Evolutionary conservation across 495 filamentous ascomycete species (phyloP).

Genomic region (Penicillium cinerascens): DNA sequence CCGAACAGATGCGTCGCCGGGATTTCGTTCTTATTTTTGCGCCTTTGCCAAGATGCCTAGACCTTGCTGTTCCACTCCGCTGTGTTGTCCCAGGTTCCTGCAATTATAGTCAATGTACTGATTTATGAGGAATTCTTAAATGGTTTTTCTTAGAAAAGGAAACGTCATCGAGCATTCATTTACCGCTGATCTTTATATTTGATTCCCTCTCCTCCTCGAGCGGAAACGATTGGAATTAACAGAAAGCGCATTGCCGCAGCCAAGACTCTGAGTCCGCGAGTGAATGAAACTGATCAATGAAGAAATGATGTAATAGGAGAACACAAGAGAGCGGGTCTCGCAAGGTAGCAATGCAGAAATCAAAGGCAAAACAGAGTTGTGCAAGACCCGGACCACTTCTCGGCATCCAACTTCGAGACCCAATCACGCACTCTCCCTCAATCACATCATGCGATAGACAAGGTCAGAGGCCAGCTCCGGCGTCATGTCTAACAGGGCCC

Average conservation of each 20-base stretch:
- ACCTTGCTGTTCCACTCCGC: background rate
- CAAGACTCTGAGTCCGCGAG: background rate
- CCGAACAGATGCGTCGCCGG: slow-evolving; percentile 7
- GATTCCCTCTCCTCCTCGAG: background rate
- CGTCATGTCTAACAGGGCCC: slow-evolving; percentile 36
- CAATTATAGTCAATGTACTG: background rate
- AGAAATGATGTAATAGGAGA: slow-evolving; percentile 7
- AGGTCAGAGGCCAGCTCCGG: slow-evolving; percentile 46
- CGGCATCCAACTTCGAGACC: background rate
- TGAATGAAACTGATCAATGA: slow-evolving; percentile 4
- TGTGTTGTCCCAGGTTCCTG: background rate
- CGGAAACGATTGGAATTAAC: background rate
- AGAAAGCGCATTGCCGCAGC: background rate
- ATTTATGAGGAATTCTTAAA: no score
- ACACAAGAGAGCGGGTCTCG: background rate
- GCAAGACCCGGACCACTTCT: slow-evolving; percentile 2
- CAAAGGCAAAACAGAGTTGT: background rate
- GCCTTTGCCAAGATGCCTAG: slow-evolving; percentile 18
- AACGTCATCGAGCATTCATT: no score
- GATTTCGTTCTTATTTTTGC: slow-evolving; percentile 14
- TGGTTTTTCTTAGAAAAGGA: no score
- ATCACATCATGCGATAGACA: slow-evolving; percentile 46
- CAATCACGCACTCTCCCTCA: background rate
- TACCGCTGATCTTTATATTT: background rate
- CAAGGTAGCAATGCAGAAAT: slow-evolving; percentile 6